Base-by-base conservation (phyloP, 1,284 basidiomycete species). In the Trichosporon sp. region DNA sequence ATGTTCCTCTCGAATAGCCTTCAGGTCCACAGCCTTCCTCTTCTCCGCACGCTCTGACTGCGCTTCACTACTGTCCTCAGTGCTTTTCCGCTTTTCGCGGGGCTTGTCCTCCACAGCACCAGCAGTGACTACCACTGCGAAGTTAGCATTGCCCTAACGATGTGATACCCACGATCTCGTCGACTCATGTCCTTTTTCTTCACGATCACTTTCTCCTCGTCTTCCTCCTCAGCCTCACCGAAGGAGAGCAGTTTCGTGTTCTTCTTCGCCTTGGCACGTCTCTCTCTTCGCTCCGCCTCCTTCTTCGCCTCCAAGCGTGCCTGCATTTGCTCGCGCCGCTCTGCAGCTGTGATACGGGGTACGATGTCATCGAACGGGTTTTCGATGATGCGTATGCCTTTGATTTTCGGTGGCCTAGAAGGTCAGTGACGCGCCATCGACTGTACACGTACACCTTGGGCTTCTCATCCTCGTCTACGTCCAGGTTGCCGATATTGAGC, bases 361-460 rank as follows among this genome's bases (percentile, higher is more conserved):
- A 94, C 85, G 69, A 98, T 95, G 74, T 98, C 94, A 57, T 88
- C 86, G 75, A 96, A 98, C 0, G 95, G 95, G 74, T 97, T 95
- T 63, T 96, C 92, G 14, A 94, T 75, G 61, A 97, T 91, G 16
- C 88, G 86, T 37, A 95, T 84, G 1, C 85, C 86, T 68, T 88
- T 88, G 75, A 99, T 91, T 74, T 91, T 94, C 0, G 94, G 93
- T 0, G 95, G 92, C 68, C 91, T 92, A 14, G 65, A 54, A 52
- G 14, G 46, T 66, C n/a, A 62, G 11, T 46, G 34, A 57, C 19
- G 40, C 65, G 63, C 58, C 57, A 31, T 23, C 21, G 14, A 44
- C 21, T 13, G 25, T 61, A 33, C 60, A 83, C 88, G 65, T 69
- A 92, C 91, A 95, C 95, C 59, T 94, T 76, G 1, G 95, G 95